Conservation (phyloP, 2,329 filamentous ascomycete genomes). For the Beauveria scarabaeidicola region DNA sequence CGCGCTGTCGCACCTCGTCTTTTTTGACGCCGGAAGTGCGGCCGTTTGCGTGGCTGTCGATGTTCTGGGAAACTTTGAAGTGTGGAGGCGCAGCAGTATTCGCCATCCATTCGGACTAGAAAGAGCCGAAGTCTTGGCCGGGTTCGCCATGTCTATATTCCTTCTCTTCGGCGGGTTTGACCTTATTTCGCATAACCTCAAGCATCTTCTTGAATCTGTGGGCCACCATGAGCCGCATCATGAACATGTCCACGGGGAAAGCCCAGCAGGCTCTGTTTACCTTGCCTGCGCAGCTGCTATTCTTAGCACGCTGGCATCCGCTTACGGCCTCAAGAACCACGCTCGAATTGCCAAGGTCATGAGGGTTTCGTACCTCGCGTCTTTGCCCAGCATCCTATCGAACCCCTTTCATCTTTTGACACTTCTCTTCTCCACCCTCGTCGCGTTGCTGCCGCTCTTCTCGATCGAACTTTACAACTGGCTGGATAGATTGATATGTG, state of each 20-base stretch:
- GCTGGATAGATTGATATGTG: slow-evolving; percentile 75
- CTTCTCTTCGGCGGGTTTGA: slow-evolving; percentile 97
- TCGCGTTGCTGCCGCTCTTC: slow-evolving; percentile 74
- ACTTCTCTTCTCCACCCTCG: slow-evolving; percentile 71
- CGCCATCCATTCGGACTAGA: slow-evolving; percentile 91
- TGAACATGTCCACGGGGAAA: slow-evolving; percentile 53
- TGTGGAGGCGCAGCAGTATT: slow-evolving; percentile 89
- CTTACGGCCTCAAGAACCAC: slow-evolving; percentile 82
- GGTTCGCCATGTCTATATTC: slow-evolving; percentile 92
- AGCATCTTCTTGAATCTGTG: slow-evolving; percentile 71
- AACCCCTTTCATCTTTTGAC: slow-evolving; percentile 96
- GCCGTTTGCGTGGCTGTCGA: slow-evolving; percentile 88
- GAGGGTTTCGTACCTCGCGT: slow-evolving; percentile 74
- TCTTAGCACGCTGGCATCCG: slow-evolving; percentile 72
- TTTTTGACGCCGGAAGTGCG: slow-evolving; percentile 91
- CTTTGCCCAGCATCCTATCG: slow-evolving; percentile 75
- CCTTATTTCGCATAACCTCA: slow-evolving; percentile 84
- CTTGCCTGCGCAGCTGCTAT: slow-evolving; percentile 75
- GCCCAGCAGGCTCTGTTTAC: slow-evolving; percentile 71
- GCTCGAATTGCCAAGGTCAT: slow-evolving; percentile 86
- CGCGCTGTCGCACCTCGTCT: slow-evolving; percentile 82
- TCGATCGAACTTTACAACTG: slow-evolving; percentile 72
- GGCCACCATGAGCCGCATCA: slow-evolving; percentile 62
- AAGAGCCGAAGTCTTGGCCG: slow-evolving; percentile 85
- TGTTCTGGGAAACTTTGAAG: slow-evolving; percentile 91